Percentiles rank a stretch among this genome's conserved stretches.
Conservation (phyloP, 2,329 filamentous ascomycete species). For the Aspergillus sp. region DNA sequence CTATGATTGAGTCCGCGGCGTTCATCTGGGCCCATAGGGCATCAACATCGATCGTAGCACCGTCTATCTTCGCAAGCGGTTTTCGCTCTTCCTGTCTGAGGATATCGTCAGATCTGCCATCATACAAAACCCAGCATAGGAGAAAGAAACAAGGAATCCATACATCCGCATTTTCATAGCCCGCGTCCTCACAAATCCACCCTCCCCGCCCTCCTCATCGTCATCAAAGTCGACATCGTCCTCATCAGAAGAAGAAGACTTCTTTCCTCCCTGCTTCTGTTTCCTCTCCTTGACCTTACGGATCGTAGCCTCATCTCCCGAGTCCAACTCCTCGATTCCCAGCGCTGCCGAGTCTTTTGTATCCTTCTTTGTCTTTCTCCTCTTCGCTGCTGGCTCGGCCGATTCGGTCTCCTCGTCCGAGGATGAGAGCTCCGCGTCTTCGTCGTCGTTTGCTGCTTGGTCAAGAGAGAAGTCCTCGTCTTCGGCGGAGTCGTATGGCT, state of each 20-base stretch:
- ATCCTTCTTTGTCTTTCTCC: slow-evolving; percentile 38
- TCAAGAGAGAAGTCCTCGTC: slow-evolving; percentile 46
- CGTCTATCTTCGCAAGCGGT: slow-evolving; percentile 52
- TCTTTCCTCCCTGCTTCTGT: slow-evolving; percentile 40
- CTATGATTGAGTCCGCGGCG: slow-evolving; percentile 30
- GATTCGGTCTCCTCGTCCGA: slow-evolving; percentile 29
- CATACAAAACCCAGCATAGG: neutral
- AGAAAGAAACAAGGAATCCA: slow-evolving; percentile 20
- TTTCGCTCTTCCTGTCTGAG: slow-evolving; percentile 53
- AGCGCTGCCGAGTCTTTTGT: slow-evolving; percentile 14
- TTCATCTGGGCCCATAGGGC: slow-evolving; percentile 60
- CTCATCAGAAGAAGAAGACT: slow-evolving; percentile 36
- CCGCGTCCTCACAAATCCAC: slow-evolving; percentile 58
- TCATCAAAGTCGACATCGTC: slow-evolving; percentile 42
- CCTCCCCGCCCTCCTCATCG: slow-evolving; percentile 52
- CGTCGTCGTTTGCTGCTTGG: slow-evolving; percentile 37
- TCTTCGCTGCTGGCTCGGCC: slow-evolving; percentile 42
- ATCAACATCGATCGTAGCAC: slow-evolving; percentile 61
- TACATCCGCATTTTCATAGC: slow-evolving; percentile 57
- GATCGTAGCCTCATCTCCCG: slow-evolving; percentile 62
- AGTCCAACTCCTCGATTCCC: slow-evolving; percentile 53
- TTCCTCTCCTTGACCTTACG: slow-evolving; percentile 50
- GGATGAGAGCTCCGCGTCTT: slow-evolving; percentile 9
- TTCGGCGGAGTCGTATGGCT: slow-evolving; percentile 43
- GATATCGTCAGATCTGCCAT: slow-evolving; percentile 11